Base-by-base conservation (phyloP, 495 filamentous ascomycete species). In the Neurospora tetraspora region DNA sequence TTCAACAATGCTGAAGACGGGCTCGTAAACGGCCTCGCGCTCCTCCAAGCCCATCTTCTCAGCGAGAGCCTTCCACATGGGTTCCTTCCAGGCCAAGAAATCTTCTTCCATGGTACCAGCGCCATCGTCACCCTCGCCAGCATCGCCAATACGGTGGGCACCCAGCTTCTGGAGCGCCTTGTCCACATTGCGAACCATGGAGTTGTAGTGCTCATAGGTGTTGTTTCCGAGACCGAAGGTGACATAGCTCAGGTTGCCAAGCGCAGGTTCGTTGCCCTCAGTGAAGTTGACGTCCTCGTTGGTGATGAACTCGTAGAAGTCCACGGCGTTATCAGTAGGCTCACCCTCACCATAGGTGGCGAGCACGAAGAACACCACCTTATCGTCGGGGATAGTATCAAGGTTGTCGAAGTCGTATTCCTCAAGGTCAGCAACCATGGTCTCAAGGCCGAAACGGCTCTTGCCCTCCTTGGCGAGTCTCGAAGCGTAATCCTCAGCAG, bases 51-150 rank as follows among this genome's bases (percentile, higher is more conserved):
- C 87, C 91, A 99, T 91, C 75, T 91, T 87, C 70, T 93, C 88
- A 8, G 90, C 84, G 47, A 98, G 84, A 71, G 91, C 94, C 73
- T 85, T 83, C 96, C 96, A 99, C 96, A 99, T 99, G 69, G 94
- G 94, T 77, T 99, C 96, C 82, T 99, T 99, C 96, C 96, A 99
- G 73, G 96, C 92, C 79, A 99, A 85, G 82, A 98, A 99, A 78
- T 99, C 96, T 84, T 99, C 96, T 83, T 99, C 96, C 96, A 99
- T 99, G 70, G 96, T 99, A 71, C 96, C 96, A 70, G 96, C 95
- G 73, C 96, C 96, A 80, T 99, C 96, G 77, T 99, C 96, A 77
- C 96, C 96, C 84, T 98, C 96, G 78, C 96, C 96, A 39, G 94
- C 93, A 47, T 89, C 84, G 11, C 95, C 94, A 75, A 99, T 94